Base-by-base conservation (phyloP, 148 eudicot genomes). In the Limonium bicolor region DNA sequence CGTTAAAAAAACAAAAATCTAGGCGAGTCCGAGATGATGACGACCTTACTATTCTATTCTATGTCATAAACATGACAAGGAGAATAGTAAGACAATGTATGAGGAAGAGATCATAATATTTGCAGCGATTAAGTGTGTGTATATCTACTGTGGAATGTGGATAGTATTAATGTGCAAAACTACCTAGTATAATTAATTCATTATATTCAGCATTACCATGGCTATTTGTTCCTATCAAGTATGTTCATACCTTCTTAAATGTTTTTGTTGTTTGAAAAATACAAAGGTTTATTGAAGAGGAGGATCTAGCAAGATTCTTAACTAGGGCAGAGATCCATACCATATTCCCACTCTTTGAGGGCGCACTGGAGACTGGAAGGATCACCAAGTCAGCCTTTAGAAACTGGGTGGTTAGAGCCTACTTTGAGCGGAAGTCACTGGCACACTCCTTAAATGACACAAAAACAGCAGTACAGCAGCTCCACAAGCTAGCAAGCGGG, bases 341-440 rank as follows among this genome's bases (percentile, higher is more conserved):
- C 2, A 74, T 79, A 45, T 75, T 71, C 46, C 82, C 82, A 50
- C 69, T 68, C 23, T 71, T 79, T 52, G 87, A 79, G 75, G 87
- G 87, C 20, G 82, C 82, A 13, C 60, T 79, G 13, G 87, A 79
- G 51, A 79, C 71, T 2, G 82, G 87, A 43, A 65, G 48, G 48
- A 79, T 79, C 62, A 48, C 82, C 20, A 79, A 79, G 46, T 66
- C 82, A n/a, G 54, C 82, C 30, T 79, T 79, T 36, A 58, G 76
- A 46, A 79, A 79, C 41, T 79, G 87, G 87, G 82, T 79, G 78
- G 87, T 75, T 63, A 57, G 72, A 4, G 86, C 86, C 2, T 81
- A 73, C 41, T 58, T 71, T 4, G 85, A 81, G 31, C 55, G 82
- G 36, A 73, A 74, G 60, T 54, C 76, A 6, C 54, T 81, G 17